These are phyloP conservation scores for Podaxis mareebaensis DNA, from an alignment of 768 basidiomycete species.

Conservation along the genomic window DNA sequence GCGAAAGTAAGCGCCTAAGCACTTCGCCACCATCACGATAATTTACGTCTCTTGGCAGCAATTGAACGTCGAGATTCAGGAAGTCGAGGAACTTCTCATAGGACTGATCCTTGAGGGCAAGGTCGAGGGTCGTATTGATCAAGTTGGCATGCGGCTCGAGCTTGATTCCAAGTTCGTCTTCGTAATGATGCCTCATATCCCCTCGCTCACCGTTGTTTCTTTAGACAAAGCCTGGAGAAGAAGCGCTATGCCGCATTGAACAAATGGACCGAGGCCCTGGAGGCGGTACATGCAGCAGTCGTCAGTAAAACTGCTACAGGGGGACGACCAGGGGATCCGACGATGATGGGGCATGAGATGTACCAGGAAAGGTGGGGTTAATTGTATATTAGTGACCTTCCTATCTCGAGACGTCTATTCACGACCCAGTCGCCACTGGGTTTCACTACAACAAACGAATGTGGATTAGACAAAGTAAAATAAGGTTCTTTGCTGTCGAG, in stretches of 20 bases:
- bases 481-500: background rate
- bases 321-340: constrained; percentile 35
- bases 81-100: constrained; percentile 93
- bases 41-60: constrained; percentile 52
- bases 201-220: background rate
- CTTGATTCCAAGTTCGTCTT: constrained; percentile 77
- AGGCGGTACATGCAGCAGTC: constrained; percentile 74
- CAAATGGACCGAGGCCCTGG: constrained; percentile 82
- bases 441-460: background rate
- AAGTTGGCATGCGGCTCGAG: constrained; percentile 91
- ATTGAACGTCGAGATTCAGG: constrained; percentile 88
- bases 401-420: background rate
- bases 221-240: constrained; percentile 84
- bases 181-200: constrained; percentile 19
- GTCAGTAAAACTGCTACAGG: constrained; percentile 65
- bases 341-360: constrained; percentile 32
- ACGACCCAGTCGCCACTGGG: background rate
- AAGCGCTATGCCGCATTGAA: constrained; percentile 79
- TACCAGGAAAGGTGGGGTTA: constrained; percentile 40
- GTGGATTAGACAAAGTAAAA: background rate
- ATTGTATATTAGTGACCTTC: background rate
- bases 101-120: constrained; percentile 96
- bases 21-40: background rate
- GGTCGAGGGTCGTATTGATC: constrained; percentile 95
- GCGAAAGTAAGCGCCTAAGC: constrained; percentile 62